A percentile compares a stretch with the other conserved stretches of the same genome.
Evolutionary conservation across 768 basidiomycete species (phyloP).

Genomic region (Amanita thiersii): DNA sequence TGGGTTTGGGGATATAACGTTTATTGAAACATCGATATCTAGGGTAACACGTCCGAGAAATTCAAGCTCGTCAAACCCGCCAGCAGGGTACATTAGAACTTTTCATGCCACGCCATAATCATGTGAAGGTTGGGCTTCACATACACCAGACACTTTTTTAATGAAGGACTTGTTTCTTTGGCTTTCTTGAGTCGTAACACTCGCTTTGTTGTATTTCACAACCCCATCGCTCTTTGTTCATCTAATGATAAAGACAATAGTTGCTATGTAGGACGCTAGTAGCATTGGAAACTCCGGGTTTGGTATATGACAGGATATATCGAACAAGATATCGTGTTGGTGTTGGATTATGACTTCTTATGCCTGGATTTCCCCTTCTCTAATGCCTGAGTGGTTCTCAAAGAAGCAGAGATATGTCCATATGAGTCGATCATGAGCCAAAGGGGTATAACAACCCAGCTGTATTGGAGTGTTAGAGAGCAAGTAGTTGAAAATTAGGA

Average conservation of each 20-base stretch:
- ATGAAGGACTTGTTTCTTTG: slow-evolving; percentile 1
- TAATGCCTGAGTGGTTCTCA: slow-evolving; percentile 34
- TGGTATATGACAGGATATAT: no score
- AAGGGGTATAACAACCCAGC: slow-evolving; percentile 76
- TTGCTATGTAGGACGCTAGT: no score
- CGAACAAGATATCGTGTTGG: no score
- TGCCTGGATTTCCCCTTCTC: neutral
- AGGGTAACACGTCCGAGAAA: slow-evolving; percentile 22
- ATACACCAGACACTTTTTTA: neutral
- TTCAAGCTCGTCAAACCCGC: slow-evolving; percentile 13
- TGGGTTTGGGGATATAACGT: neutral
- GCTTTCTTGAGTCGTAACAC: neutral
- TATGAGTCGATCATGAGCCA: slow-evolving; percentile 78
- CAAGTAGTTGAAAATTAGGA: neutral
- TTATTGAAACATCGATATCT: slow-evolving; percentile 1
- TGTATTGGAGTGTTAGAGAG: slow-evolving; percentile 18
- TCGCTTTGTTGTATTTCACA: slow-evolving; percentile 3
- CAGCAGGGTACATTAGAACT: no score
- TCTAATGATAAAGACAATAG: neutral
- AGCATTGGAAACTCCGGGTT: no score
- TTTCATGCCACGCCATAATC: neutral
- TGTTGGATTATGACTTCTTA: no score
- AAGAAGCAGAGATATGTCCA: slow-evolving; percentile 50
- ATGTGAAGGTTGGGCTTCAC: neutral
- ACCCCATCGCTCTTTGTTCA: slow-evolving; percentile 4